Conservation (phyloP, 805 yeast species). For the Metschnikowia dekortorum region DNA sequence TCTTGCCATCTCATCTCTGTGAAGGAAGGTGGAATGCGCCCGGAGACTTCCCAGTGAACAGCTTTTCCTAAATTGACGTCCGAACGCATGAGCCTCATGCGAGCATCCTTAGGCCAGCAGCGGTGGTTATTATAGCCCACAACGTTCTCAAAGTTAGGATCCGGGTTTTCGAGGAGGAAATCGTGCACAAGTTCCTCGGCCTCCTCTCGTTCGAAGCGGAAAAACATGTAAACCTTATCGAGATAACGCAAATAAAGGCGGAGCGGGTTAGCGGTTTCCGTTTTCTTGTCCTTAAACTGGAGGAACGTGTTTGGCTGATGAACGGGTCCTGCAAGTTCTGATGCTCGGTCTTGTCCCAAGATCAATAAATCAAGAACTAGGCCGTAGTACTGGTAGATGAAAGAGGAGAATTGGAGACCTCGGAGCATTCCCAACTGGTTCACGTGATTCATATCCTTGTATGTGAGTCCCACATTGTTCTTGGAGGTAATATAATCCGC, state of each 20-base stretch:
- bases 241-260: slow-evolving; percentile 76
- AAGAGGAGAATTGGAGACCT: slow-evolving; percentile 88
- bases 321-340: slow-evolving; percentile 79
- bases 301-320: slow-evolving; percentile 70
- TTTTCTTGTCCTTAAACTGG: slow-evolving; percentile 55
- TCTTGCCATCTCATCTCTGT: slow-evolving; percentile 75
- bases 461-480: slow-evolving; percentile 74
- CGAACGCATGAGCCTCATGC: slow-evolving; percentile 86
- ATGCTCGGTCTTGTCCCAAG: slow-evolving; percentile 82
- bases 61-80: slow-evolving; percentile 94
- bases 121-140: slow-evolving; percentile 82
- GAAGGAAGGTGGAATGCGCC: slow-evolving; percentile 72
- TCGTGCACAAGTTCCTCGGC: slow-evolving; percentile 72
- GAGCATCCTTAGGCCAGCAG: slow-evolving; percentile 91
- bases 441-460: slow-evolving; percentile 92
- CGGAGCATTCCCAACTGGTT: slow-evolving; percentile 84
- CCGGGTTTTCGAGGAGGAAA: slow-evolving; percentile 79
- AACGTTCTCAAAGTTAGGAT: slow-evolving; percentile 83
- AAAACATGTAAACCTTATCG: slow-evolving; percentile 76
- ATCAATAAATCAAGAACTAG: slow-evolving; percentile 75
- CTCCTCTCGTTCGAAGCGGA: slow-evolving; percentile 70
- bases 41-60: slow-evolving; percentile 81
- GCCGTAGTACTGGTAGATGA: slow-evolving; percentile 88
- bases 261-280: slow-evolving; percentile 71
- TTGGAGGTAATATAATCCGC: slow-evolving; percentile 95